Evolutionary conservation across 2,329 filamentous ascomycete genomes (phyloP).

Genomic region (Dryadomyces quercus-mongolicae): DNA sequence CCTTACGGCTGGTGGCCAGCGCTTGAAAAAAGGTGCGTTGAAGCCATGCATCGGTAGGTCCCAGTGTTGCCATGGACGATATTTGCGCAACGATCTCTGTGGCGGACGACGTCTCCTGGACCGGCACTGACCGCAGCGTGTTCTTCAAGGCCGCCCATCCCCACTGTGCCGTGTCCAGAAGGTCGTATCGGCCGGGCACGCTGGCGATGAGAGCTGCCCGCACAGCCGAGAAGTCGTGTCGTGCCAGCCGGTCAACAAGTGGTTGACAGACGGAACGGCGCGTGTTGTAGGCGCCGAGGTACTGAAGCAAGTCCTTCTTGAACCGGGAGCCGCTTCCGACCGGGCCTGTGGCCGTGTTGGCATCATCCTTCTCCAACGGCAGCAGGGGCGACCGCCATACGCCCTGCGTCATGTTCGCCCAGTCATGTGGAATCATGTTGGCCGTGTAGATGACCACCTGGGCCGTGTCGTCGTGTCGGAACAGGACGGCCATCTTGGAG

Average conservation of each 20-base stretch:
- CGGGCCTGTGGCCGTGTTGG: neutral
- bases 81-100: constrained; percentile 50
- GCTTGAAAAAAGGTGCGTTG: constrained; percentile 47
- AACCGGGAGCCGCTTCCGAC: constrained; percentile 56
- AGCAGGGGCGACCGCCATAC: constrained; percentile 68
- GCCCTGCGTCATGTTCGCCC: constrained; percentile 78
- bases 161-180: constrained; percentile 40
- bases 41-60: constrained; percentile 60
- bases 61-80: constrained; percentile 74
- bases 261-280: constrained; percentile 37
- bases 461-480: constrained; percentile 63
- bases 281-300: constrained; percentile 57
- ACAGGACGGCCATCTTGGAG: constrained; percentile 75
- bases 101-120: constrained; percentile 18
- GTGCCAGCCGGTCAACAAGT: constrained; percentile 43
- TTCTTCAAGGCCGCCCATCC: constrained; percentile 62
- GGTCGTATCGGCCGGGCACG: constrained; percentile 53
- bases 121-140: constrained; percentile 42
- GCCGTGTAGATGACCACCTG: constrained; percentile 80
- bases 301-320: constrained; percentile 62
- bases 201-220: constrained; percentile 66
- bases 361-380: constrained; percentile 27
- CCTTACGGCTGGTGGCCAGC: constrained; percentile 23
- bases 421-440: constrained; percentile 82
- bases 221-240: constrained; percentile 59